Evolutionary conservation across 176 grass and related monocot species (phyloP).

Genomic region (Cymbopogon citratus): DNA sequence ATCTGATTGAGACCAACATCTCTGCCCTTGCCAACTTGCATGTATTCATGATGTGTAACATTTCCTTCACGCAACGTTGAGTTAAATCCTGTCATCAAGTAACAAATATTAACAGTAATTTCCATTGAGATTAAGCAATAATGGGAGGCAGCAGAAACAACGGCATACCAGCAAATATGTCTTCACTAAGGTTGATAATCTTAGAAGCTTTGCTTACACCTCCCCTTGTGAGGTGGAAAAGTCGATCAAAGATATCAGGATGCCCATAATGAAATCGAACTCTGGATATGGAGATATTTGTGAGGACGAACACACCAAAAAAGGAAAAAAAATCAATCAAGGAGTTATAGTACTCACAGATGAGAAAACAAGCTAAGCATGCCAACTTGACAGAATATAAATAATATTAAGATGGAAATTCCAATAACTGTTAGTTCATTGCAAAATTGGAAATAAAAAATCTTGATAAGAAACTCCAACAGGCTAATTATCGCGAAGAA

Average conservation of each 20-base stretch:
- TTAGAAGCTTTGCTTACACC: constrained; percentile 96
- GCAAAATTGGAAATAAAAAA: not conserved
- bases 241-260: constrained; percentile 93
- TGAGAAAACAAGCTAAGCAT: not conserved
- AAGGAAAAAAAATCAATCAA: not conserved
- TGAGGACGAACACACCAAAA: not conserved
- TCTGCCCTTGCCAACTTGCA: constrained; percentile 99
- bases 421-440: not conserved
- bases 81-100: constrained; percentile 68
- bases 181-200: constrained; percentile 97
- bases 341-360: not conserved
- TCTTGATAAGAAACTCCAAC: not conserved
- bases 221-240: constrained; percentile 93
- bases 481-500: not conserved
- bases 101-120: not conserved
- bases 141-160: not conserved
- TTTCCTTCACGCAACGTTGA: constrained; percentile 93
- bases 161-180: constrained; percentile 82
- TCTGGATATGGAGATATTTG: constrained; percentile 26
- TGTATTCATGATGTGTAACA: constrained; percentile 95
- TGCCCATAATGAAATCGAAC: constrained; percentile 97
- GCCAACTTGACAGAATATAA: constrained; percentile 11
- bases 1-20: constrained; percentile 98
- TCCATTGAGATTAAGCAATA: not conserved
- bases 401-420: not conserved